Percentiles rank a stretch among this genome's conserved stretches.
These are phyloP conservation scores for Calamus simplicifolius DNA, from an alignment of 176 grass and related monocot species.

Conservation along the genomic window DNA sequence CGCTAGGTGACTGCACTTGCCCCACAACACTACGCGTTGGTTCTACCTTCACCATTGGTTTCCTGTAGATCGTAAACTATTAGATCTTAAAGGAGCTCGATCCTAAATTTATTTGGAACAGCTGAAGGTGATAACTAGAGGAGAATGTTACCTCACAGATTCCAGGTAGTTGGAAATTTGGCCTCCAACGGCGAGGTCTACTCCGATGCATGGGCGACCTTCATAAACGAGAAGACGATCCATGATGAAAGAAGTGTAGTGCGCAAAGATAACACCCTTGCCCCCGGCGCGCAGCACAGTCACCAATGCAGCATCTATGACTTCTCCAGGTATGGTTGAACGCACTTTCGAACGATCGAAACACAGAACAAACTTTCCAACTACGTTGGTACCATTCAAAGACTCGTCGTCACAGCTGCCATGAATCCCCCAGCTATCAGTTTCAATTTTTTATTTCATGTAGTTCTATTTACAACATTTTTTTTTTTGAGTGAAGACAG, in stretches of 20 bases:
- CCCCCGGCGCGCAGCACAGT: neutral
- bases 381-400: slow-evolving; percentile 8
- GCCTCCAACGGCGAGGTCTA: neutral
- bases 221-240: neutral
- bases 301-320: neutral
- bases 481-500: too few relatives aligned
- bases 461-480: too few relatives aligned
- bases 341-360: too few relatives aligned
- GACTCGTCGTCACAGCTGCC: slow-evolving; percentile 4
- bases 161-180: neutral
- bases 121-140: too few relatives aligned
- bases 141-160: neutral
- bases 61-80: too few relatives aligned
- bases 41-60: neutral
- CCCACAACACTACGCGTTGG: slow-evolving; percentile 1
- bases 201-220: slow-evolving; percentile 5
- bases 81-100: too few relatives aligned
- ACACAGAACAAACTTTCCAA: slow-evolving; percentile 9
- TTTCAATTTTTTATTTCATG: too few relatives aligned
- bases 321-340: neutral
- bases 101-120: too few relatives aligned
- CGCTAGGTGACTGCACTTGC: slow-evolving; percentile 2
- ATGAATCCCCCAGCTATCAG: too few relatives aligned
- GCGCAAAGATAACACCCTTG: slow-evolving; percentile 9
- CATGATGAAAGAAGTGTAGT: slow-evolving; percentile 1